These are phyloP conservation scores for Scopulariopsis brevicaulis DNA, from an alignment of 2,329 filamentous ascomycete species.

Conservation along the genomic window DNA sequence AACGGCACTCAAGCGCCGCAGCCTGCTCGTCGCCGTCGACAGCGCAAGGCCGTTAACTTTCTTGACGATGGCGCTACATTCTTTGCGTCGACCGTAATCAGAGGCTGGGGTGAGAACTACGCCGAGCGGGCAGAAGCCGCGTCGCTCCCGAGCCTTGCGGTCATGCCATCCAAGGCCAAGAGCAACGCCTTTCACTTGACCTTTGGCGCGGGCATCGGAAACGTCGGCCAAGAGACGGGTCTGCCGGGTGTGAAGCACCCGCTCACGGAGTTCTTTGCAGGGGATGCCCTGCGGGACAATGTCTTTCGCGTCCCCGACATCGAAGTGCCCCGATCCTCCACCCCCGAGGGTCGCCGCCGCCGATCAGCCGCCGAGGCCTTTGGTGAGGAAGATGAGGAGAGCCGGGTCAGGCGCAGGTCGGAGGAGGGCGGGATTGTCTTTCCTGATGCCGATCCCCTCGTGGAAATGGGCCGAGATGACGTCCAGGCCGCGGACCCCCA, in stretches of 20 bases:
- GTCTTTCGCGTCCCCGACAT: conserved; percentile 18
- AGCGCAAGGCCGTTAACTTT: conserved; percentile 15
- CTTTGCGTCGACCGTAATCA: conserved; percentile 15
- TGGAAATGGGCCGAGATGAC: conserved; percentile 9
- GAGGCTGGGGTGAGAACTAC: conserved; percentile 13
- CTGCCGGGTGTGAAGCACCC: conserved; percentile 24
- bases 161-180: background rate
- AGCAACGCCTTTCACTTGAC: conserved; percentile 25
- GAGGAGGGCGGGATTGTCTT: conserved; percentile 12
- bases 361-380: conserved; percentile 33
- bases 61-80: conserved; percentile 18
- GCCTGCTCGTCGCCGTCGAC: conserved; percentile 12
- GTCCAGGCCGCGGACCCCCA: conserved; percentile 50
- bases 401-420: conserved; percentile 25
- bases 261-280: conserved; percentile 33
- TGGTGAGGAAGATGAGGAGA: conserved; percentile 19
- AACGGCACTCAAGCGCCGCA: conserved; percentile 5
- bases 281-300: conserved; percentile 25
- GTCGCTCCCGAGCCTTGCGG: background rate
- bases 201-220: conserved; percentile 25
- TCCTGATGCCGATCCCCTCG: background rate
- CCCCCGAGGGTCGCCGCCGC: conserved; percentile 18
- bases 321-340: background rate
- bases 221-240: conserved; percentile 20
- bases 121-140: conserved; percentile 25